A percentile compares a stretch with the other conserved stretches of the same genome.
These are phyloP conservation scores for Hirschioporus abietinus DNA, from an alignment of 768 basidiomycete species.

Conservation along the genomic window DNA sequence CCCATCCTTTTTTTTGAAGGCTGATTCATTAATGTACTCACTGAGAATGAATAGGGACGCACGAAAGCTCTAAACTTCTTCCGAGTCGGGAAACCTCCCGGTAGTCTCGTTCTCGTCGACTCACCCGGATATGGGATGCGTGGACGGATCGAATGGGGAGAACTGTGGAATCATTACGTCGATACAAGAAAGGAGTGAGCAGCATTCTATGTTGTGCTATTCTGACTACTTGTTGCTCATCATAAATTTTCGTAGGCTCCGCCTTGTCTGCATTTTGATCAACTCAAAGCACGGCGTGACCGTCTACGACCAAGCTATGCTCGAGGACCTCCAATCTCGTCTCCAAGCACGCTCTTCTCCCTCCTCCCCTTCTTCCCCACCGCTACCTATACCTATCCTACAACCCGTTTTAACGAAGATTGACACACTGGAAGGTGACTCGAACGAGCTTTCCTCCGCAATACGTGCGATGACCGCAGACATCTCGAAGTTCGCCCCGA, in stretches of 20 bases:
- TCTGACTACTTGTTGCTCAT: not conserved
- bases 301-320: constrained; percentile 55
- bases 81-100: constrained; percentile 49
- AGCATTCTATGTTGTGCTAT: not conserved
- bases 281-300: constrained; percentile 63
- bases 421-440: constrained; percentile 52
- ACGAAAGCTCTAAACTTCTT: constrained; percentile 71
- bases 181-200: constrained; percentile 56
- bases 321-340: constrained; percentile 41
- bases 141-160: constrained; percentile 73
- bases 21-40: not conserved
- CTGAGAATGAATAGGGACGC: constrained; percentile 44
- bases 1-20: not conserved
- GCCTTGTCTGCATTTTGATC: constrained; percentile 65
- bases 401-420: constrained; percentile 73
- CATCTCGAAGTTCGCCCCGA: not conserved
- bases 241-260: constrained; percentile 39
- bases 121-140: constrained; percentile 76
- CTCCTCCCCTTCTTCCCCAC: constrained; percentile 18
- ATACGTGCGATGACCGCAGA: constrained; percentile 1
- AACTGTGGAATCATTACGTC: constrained; percentile 61
- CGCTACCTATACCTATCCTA: constrained; percentile 43
- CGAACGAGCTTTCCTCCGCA: not conserved
- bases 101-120: constrained; percentile 66
- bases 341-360: constrained; percentile 17